Evolutionary conservation across 345 rosid genomes (phyloP), one percentile per base, ranked within the genome.

Genomic region (Erodium maritimum): DNA sequence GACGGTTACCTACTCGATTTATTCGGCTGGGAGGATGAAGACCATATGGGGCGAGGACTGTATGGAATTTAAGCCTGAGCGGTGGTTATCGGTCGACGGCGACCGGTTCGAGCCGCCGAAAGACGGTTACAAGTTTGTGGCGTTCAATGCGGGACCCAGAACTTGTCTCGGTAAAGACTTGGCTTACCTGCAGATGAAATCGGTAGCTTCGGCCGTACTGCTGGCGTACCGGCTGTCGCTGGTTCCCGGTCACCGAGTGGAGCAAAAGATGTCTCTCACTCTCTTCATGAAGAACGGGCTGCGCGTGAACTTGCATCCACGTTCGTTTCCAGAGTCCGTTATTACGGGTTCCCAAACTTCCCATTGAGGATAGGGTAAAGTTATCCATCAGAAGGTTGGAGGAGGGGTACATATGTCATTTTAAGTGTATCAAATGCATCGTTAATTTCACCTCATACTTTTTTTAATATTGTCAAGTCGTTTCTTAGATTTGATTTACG

Each of bases 261-360:
- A 87, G 75, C 97, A 90, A 75, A 90, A 90, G 88, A 90, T 90
- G 91, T 87, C 97, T 33, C 80, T 90, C 34, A 85, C 96, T 1
- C 61, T 90, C 71, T 90, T 90, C 68, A 90, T 90, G 97, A 90
- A 87, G 82, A 66, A 82, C 11, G 96, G 97, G 20, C 80, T 90
- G 55, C 79, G 75, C 29, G 85, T 90, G 2, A 61, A 73, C 79
- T 69, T 90, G 88, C 83, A 81, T 55, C 93, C 90, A 52, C 95
- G 97, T 60, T 29, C 37, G 8, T 29, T 29, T 29, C 37, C 37
- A 29, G 37, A 29, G n/a, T n/a, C n/a, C n/a, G n/a, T n/a, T n/a
- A n/a, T n/a, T n/a, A n/a, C n/a, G n/a, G n/a, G n/a, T n/a, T n/a
- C n/a, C n/a, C n/a, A n/a, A n/a, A n/a, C n/a, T n/a, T n/a, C n/a